Base-by-base conservation (phyloP, 2,329 filamentous ascomycete species). In the Ambrosiella beaveri region DNA sequence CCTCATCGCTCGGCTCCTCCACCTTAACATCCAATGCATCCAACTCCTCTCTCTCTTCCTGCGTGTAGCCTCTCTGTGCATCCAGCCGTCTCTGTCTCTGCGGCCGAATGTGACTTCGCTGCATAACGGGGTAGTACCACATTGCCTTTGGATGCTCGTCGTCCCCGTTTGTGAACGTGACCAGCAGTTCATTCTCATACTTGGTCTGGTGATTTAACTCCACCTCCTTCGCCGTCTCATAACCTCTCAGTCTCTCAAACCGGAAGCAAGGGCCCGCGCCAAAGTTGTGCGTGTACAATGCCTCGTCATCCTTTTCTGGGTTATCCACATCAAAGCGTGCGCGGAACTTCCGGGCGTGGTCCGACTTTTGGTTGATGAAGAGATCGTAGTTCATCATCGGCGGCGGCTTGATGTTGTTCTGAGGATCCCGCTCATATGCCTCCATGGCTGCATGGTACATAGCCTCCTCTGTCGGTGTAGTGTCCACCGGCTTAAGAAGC, bases 81-180 rank as follows among this genome's bases (percentile, higher is more conserved):
- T 78, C 75, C 62, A 83, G 81, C 65, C 81, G 81, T 72, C 79
- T 82, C 61, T 74, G 77, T 59, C 81, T 75, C 68, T 82, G 80
- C 37, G 79, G 80, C 50, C 80, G 74, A 64, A 85, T 79, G 19
- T 74, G 74, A 52, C 75, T 79, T 57, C 79, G 77, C 67, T 84
- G 80, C 69, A 85, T 78, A 62, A 85, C 74, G 3, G 82, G 82
- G 64, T 85, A 85, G 68, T 84, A 85, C 67, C 82, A 84, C 11
- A 76, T 78, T 6, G 75, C 81, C 66, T 78, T 79, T 62, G 79
- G 74, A 58, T 70, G 68, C 55, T 74, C 74, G 62, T 75, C 73
- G 54, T 69, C 64, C 62, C 77, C 76, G 62, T 80, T 75, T 63
- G 79, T 75, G 64, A 77, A 75, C 2, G 78, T 74, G 36, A 85